Conservation (phyloP, 768 basidiomycete species). For the Exidia glandulosa region DNA sequence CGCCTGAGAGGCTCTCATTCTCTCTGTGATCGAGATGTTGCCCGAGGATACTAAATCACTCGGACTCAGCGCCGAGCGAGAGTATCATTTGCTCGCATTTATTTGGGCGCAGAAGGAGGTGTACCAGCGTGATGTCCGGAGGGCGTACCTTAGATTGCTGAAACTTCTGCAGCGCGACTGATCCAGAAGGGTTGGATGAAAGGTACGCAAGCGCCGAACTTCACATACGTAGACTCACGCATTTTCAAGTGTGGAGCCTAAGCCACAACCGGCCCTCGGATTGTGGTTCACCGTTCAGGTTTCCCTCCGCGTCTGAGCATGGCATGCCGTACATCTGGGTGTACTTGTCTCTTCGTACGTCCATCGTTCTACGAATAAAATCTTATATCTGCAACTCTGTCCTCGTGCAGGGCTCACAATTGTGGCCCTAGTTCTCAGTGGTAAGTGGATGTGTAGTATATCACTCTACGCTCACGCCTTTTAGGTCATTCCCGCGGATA, state of each 20-base stretch:
- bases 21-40: neutral
- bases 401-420: no score
- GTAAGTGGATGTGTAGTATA: no score
- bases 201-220: neutral
- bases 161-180: neutral
- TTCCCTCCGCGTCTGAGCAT: neutral
- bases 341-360: no score
- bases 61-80: no score
- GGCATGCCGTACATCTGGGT: no score
- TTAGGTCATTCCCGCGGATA: neutral
- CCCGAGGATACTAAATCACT: neutral
- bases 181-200: neutral
- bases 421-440: no score
- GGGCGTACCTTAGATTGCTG: neutral
- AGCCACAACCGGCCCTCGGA: neutral
- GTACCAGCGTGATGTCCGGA: neutral
- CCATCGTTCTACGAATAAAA: no score
- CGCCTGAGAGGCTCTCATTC: no score
- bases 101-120: neutral
- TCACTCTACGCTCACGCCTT: no score
- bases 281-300: neutral
- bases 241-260: neutral
- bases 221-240: neutral
- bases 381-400: no score
- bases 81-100: neutral